A percentile compares a stretch with the other conserved stretches of the same genome.
These are phyloP conservation scores for Sugiyamaella mastotermitis DNA, from an alignment of 805 yeast species.

Conservation along the genomic window DNA sequence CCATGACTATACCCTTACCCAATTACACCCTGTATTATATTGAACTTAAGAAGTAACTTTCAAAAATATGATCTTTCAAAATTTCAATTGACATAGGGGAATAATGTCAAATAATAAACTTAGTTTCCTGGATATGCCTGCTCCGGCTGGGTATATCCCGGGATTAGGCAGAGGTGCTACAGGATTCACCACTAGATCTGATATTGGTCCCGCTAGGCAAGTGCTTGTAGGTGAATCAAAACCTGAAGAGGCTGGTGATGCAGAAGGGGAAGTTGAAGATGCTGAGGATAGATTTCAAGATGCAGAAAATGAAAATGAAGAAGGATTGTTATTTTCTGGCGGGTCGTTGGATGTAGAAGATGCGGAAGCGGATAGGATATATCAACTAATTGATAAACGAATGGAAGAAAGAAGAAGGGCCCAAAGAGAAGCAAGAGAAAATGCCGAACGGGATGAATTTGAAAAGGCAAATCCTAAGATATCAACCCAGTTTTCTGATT, in stretches of 20 bases:
- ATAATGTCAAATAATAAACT: conserved; percentile 4
- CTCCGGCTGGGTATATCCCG: conserved; percentile 87
- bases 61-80: no score
- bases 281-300: conserved; percentile 29
- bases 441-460: conserved; percentile 20
- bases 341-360: conserved; percentile 51
- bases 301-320: conserved; percentile 29
- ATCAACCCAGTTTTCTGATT: conserved; percentile 56
- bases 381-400: conserved; percentile 58
- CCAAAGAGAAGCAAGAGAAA: conserved; percentile 25
- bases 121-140: conserved; percentile 68
- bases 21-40: no score
- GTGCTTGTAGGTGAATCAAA: conserved; percentile 34
- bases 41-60: no score
- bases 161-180: conserved; percentile 95
- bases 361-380: conserved; percentile 71
- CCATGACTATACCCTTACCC: no score
- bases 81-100: no score
- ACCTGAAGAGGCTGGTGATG: conserved; percentile 23
- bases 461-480: conserved; percentile 30
- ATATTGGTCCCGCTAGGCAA: conserved; percentile 47
- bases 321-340: conserved; percentile 27
- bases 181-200: conserved; percentile 85
- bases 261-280: conserved; percentile 22
- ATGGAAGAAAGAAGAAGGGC: conserved; percentile 27